Conservation (phyloP, 352 stramenopile species). For the Phytophthora fragariae region DNA sequence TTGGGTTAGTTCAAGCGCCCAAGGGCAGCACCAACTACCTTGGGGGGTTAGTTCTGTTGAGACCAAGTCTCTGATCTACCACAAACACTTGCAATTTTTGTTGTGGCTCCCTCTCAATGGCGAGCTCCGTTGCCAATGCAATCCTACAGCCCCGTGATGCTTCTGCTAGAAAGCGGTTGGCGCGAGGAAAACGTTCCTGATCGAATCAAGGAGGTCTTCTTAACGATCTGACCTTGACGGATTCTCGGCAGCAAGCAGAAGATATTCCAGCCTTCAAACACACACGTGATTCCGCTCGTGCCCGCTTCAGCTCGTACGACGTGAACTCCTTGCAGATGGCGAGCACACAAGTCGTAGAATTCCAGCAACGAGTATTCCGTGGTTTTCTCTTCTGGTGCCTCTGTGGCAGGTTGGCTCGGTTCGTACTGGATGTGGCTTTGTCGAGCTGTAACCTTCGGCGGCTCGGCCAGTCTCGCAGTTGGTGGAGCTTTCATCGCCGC, state of each 20-base stretch:
- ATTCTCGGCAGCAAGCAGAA: conserved; percentile 68
- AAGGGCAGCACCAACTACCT: conserved; percentile 38
- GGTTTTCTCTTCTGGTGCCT: conserved; percentile 41
- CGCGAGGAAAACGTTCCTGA: conserved; percentile 45
- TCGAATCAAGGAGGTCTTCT: conserved; percentile 44
- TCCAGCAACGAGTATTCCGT: conserved; percentile 62
- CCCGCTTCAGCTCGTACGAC: conserved; percentile 67
- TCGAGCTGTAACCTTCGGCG: conserved; percentile 12
- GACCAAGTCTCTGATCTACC: conserved; percentile 20
- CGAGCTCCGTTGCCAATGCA: no score
- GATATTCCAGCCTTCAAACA: conserved; percentile 73
- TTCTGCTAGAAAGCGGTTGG: conserved; percentile 29
- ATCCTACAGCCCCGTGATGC: conserved; percentile 3
- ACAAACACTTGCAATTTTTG: no score
- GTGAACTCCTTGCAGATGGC: conserved; percentile 60
- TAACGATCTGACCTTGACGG: conserved; percentile 29
- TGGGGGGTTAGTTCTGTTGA: conserved; percentile 42
- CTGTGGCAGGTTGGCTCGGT: conserved; percentile 7
- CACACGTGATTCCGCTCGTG: conserved; percentile 64
- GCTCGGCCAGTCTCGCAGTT: conserved; percentile 10
- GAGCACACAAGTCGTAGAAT: conserved; percentile 61
- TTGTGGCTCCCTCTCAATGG: no score
- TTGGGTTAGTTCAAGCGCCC: conserved; percentile 6
- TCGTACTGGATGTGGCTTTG: conserved; percentile 17
- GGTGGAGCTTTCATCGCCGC: conserved; percentile 14